Base-by-base conservation (phyloP, 495 filamentous ascomycete genomes). In the Thermothielavioides terrestris region DNA sequence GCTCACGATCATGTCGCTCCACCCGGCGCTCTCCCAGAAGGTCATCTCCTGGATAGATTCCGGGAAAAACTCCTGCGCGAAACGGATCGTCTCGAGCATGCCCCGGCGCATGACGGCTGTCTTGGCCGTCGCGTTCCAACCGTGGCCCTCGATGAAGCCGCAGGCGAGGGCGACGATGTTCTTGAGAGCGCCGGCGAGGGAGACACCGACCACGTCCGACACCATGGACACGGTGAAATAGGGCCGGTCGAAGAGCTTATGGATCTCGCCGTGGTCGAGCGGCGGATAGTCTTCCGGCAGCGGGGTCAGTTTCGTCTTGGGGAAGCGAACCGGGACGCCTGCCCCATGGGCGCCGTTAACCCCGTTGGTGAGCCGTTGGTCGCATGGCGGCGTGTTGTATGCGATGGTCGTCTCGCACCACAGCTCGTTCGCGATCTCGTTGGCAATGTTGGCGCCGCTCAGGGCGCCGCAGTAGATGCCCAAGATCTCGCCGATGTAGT, bases 81-180 rank as follows among this genome's bases (percentile, higher is more conserved):
- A 99, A 53, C 86, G 84, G 49, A 95, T 88, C 82, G 92, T 94
- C 71, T 98, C 92, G 43, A 94, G 74, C 46, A 98, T 77, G 8
- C 92, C 92, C 23, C 95, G 84, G 10, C 92, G 85, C 89, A 96
- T 96, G 40, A 98, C 82, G 18, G 92, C 92, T 34, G 92, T 88
- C 71, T 96, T 96, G 41, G 91, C 90, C 60, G 95, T 98, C 70
- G 95, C 89, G 55, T 91, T 94, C 94, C 94, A 99, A 50, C 90
- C 89, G 54, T 91, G 79, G 15, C 94, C 94, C 44, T 91, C 88
- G 49, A 97, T 89, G 73, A 92, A 97, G 45, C 94, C 94, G 7
- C 92, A 89, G 2, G 90, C 89, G 7, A 99, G 70, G 10, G 94
- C 94, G 46, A 99, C 86, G 53, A 99, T 85, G 70, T 99, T 99